phyloP scores from a whole-genome alignment of 768 basidiomycete species.

The Pulveroboletus sp. region DNA sequence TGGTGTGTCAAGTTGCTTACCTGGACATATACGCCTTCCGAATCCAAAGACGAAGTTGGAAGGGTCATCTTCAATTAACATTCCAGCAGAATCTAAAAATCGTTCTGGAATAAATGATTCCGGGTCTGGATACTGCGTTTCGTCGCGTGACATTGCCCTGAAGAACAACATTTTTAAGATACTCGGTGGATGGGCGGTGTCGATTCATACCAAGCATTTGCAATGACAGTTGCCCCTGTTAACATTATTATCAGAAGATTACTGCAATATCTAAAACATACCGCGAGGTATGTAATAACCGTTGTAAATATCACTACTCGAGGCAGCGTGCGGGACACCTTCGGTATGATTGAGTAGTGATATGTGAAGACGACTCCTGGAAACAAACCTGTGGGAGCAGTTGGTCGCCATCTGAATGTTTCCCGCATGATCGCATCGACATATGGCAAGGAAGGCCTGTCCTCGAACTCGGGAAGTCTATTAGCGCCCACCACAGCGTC shows the following conservation, averaged over 20 bases:
- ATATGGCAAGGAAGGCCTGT: constrained; percentile 16
- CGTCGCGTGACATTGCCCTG: constrained; percentile 8
- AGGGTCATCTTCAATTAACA: constrained; percentile 2
- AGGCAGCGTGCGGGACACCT: constrained; percentile 3
- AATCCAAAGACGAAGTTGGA: background rate
- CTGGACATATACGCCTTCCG: constrained; percentile 6
- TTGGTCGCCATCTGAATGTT: constrained; percentile 13
- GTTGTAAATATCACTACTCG: constrained; percentile 9
- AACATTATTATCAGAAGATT: background rate
- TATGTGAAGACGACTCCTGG: background rate
- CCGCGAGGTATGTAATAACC: constrained; percentile 19
- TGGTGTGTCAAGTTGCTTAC: no score
- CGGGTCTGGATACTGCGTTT: constrained; percentile 8
- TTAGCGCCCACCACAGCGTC: constrained; percentile 2
- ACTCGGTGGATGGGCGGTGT: no score
- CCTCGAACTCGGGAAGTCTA: constrained; percentile 15
- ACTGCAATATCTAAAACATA: background rate
- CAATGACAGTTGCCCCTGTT: background rate
- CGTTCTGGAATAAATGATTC: constrained; percentile 13
- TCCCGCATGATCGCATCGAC: constrained; percentile 17
- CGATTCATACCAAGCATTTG: background rate
- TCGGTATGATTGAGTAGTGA: no score
- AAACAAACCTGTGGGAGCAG: constrained; percentile 9
- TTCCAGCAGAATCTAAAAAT: constrained; percentile 2
- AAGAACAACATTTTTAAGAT: background rate